These are phyloP conservation scores for Aurifilum marmelostoma DNA, from an alignment of 2,329 filamentous ascomycete species.

Conservation along the genomic window DNA sequence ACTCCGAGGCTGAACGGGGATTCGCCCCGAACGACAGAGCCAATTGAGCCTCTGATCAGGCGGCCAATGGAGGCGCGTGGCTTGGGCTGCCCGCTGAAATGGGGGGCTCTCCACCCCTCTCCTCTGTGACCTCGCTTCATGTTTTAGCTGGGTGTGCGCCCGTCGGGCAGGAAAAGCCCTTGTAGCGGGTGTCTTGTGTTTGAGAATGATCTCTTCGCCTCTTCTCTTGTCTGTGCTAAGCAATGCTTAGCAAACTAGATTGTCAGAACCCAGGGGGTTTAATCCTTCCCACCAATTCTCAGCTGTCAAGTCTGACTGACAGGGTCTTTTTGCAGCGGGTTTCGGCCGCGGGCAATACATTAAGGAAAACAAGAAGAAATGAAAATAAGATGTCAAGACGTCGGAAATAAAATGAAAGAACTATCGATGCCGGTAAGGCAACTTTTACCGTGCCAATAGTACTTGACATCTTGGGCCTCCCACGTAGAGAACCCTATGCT, in stretches of 20 bases:
- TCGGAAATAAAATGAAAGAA: not conserved
- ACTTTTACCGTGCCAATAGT: not conserved
- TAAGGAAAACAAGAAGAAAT: too few species aligned
- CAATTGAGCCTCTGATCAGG: constrained; percentile 19
- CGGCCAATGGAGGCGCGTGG: constrained; percentile 17
- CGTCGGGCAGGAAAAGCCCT: not conserved
- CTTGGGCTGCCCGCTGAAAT: not conserved
- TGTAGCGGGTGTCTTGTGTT: not conserved
- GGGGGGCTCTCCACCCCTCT: too few species aligned
- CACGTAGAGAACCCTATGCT: not conserved
- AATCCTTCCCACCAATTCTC: not conserved
- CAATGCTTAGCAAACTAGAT: not conserved
- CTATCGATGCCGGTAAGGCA: not conserved
- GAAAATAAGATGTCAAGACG: not conserved
- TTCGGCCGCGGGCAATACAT: not conserved
- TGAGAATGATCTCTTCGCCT: constrained; percentile 3
- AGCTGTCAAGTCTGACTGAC: too few species aligned
- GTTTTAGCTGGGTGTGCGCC: constrained; percentile 7
- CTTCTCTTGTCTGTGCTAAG: constrained; percentile 15
- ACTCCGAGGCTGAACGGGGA: constrained; percentile 23
- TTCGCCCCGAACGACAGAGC: constrained; percentile 6
- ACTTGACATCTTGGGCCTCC: not conserved
- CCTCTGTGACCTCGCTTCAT: not conserved
- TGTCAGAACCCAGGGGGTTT: constrained; percentile 1
- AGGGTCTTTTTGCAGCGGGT: not conserved